These are phyloP conservation scores for Yarrowia deformans DNA, from an alignment of 805 yeast species.

Conservation along the genomic window DNA sequence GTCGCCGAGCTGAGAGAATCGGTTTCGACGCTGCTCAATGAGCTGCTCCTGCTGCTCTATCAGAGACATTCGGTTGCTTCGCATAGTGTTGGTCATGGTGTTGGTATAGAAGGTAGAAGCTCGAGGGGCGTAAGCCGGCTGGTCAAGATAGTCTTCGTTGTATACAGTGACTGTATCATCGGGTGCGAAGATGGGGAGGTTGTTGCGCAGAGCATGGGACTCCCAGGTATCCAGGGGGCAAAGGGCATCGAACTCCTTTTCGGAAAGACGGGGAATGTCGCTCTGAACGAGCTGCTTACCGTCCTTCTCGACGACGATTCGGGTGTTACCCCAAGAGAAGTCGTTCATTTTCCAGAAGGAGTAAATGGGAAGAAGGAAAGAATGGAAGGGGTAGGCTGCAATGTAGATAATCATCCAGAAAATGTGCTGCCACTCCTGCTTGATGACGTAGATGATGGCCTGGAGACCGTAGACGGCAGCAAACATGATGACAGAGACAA, in stretches of 20 bases:
- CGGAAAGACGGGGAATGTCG: constrained; percentile 31
- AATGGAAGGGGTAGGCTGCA: constrained; percentile 66
- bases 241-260: constrained; percentile 29
- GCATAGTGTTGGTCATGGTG: constrained; percentile 39
- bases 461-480: constrained; percentile 66
- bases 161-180: constrained; percentile 31
- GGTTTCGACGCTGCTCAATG: constrained; percentile 25
- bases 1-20: constrained; percentile 11
- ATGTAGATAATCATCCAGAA: constrained; percentile 65
- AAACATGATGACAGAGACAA: constrained; percentile 62
- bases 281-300: constrained; percentile 54
- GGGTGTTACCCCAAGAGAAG: constrained; percentile 71
- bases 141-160: constrained; percentile 35
- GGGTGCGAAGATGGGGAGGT: constrained; percentile 45
- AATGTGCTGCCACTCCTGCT: constrained; percentile 56
- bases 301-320: constrained; percentile 62
- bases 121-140: constrained; percentile 26
- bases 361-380: constrained; percentile 64
- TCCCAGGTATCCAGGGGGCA: constrained; percentile 54
- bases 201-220: constrained; percentile 50
- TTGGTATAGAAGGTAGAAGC: constrained; percentile 35
- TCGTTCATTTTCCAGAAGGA: constrained; percentile 72
- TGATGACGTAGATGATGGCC: constrained; percentile 59
- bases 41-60: constrained; percentile 36
- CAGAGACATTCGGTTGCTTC: constrained; percentile 25